These are phyloP conservation scores for Ophiostoma piceae DNA, from an alignment of 2,329 filamentous ascomycete genomes.

Conservation along the genomic window DNA sequence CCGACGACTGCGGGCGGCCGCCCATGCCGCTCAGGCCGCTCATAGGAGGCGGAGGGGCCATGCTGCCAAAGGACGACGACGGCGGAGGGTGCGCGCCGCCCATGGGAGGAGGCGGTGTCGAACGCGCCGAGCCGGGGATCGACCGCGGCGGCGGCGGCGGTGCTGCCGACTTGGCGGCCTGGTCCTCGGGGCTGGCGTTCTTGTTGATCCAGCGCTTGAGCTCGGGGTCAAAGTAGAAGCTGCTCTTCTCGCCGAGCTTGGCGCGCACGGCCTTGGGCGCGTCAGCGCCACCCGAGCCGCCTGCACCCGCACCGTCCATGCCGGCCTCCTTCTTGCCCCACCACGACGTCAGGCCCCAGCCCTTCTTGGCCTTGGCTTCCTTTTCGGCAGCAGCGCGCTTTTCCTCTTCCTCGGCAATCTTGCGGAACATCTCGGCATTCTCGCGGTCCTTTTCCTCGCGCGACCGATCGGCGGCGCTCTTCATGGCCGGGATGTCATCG, in stretches of 20 bases:
- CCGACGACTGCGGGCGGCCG: constrained; percentile 28
- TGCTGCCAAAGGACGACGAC: not conserved
- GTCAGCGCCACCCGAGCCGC: constrained; percentile 33
- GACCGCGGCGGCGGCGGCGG: constrained; percentile 78
- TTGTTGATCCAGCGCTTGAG: constrained; percentile 98
- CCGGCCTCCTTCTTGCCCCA: constrained; percentile 61
- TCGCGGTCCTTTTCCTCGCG: constrained; percentile 68
- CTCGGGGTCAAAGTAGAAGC: constrained; percentile 92
- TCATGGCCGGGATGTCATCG: constrained; percentile 59
- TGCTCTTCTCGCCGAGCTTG: constrained; percentile 89
- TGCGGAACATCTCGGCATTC: constrained; percentile 79
- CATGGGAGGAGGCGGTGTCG: constrained; percentile 50
- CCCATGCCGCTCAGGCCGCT: constrained; percentile 32
- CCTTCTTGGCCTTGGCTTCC: constrained; percentile 52
- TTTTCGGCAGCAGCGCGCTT: constrained; percentile 52
- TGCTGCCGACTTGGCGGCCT: constrained; percentile 63
- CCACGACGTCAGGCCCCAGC: constrained; percentile 82
- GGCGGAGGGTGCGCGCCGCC: constrained; percentile 30
- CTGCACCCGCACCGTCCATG: constrained; percentile 31
- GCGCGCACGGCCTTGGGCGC: constrained; percentile 71
- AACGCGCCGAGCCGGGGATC: constrained; percentile 46
- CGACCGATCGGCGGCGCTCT: constrained; percentile 51
- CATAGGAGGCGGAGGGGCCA: constrained; percentile 19
- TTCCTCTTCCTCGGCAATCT: constrained; percentile 71
- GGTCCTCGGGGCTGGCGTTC: constrained; percentile 66